A percentile compares a stretch with the other conserved stretches of the same genome.
phyloP scores from a whole-genome alignment of 1,284 basidiomycete species.

The Ceratobasidium papillatum region DNA sequence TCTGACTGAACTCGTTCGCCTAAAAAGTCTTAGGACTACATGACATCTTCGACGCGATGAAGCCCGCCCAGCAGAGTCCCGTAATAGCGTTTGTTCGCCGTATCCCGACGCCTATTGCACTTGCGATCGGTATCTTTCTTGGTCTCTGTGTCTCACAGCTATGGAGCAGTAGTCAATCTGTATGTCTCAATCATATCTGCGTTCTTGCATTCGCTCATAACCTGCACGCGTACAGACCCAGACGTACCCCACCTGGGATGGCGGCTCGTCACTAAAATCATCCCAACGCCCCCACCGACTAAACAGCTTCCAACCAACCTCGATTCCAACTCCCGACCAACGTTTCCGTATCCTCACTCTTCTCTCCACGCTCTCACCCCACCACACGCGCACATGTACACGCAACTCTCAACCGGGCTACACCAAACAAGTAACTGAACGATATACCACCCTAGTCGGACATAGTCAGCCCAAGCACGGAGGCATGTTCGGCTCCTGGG shows the following conservation, averaged over 20 bases:
- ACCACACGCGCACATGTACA: conserved; percentile 92
- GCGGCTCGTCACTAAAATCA: conserved; percentile 44
- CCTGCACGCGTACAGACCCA: conserved; percentile 3
- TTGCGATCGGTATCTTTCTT: conserved; percentile 69
- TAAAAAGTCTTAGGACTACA: conserved; percentile 4
- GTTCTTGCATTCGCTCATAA: background rate
- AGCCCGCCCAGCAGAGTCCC: conserved; percentile 29
- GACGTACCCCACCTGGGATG: conserved; percentile 43
- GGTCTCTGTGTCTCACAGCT: conserved; percentile 70
- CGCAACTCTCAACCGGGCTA: conserved; percentile 84
- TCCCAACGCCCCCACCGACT: conserved; percentile 43
- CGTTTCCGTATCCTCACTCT: conserved; percentile 85
- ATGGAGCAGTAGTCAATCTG: conserved; percentile 55
- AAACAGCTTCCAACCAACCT: conserved; percentile 52
- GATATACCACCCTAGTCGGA: conserved; percentile 84
- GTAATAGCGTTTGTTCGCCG: conserved; percentile 37
- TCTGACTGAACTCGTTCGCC: background rate
- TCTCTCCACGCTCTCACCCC: conserved; percentile 83
- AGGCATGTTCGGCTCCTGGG: conserved; percentile 57
- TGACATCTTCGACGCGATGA: conserved; percentile 22
- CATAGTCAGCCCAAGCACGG: conserved; percentile 71
- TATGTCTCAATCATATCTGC: conserved; percentile 28
- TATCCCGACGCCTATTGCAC: conserved; percentile 44
- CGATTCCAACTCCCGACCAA: conserved; percentile 78
- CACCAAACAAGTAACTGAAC: conserved; percentile 80